phyloP scores from a whole-genome alignment of 352 stramenopile species.

The Thalassiosira livingstoniorum region DNA sequence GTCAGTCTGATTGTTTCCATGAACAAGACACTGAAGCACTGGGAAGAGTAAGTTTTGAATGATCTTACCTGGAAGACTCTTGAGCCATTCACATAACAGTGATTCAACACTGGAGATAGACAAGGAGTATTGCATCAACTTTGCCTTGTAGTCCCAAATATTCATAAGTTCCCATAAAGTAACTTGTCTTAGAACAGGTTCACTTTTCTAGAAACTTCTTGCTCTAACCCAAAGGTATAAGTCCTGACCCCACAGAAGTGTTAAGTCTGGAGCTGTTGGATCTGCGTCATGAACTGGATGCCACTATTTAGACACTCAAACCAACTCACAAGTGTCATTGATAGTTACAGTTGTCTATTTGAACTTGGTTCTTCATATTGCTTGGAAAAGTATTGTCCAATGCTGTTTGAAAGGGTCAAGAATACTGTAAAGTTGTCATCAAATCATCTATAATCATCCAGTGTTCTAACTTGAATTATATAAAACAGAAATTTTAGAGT shows the following conservation, averaged over 20 bases:
- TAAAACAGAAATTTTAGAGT: too few relatives aligned
- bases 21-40: background rate
- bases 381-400: conserved; percentile 17
- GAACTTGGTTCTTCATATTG: too few relatives aligned
- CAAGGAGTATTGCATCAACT: background rate
- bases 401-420: conserved; percentile 4
- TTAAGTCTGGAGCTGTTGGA: too few relatives aligned
- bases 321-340: too few relatives aligned
- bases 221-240: conserved; percentile 20
- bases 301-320: too few relatives aligned
- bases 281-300: too few relatives aligned
- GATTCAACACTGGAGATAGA: background rate
- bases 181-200: background rate
- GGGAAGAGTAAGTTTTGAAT: too few relatives aligned
- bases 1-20: background rate
- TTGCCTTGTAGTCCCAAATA: conserved; percentile 9
- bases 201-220: background rate
- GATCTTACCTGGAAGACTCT: conserved; percentile 26
- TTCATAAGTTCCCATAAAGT: background rate
- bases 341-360: too few relatives aligned
- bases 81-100: background rate
- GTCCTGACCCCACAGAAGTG: too few relatives aligned
- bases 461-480: too few relatives aligned
- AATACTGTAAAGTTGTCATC: conserved; percentile 25
- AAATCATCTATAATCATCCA: background rate